A percentile compares a stretch with the other conserved stretches of the same genome.
Evolutionary conservation across 2,329 filamentous ascomycete genomes (phyloP).

Genomic region (Shiraia sp.): DNA sequence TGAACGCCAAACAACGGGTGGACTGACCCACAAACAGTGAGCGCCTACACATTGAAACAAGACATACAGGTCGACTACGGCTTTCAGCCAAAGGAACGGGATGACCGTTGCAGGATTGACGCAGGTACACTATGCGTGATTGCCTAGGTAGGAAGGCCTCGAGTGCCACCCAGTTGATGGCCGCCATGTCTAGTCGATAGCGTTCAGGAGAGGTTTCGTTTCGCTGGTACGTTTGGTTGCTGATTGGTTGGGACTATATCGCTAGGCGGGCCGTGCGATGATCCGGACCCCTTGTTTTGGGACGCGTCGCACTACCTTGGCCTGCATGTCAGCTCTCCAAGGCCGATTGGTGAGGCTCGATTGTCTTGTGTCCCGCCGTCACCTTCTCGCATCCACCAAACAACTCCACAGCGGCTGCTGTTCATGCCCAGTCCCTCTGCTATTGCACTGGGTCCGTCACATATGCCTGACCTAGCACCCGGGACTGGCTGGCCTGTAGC

Average conservation of each 20-base stretch:
- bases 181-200: conserved; percentile 15
- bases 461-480: conserved; percentile 4
- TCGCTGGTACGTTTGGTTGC: conserved; percentile 13
- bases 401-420: conserved; percentile 18
- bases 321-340: conserved; percentile 16
- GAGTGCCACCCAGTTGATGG: conserved; percentile 13
- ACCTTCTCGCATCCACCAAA: conserved; percentile 9
- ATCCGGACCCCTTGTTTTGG: conserved; percentile 34
- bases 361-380: conserved; percentile 14
- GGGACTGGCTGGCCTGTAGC: conserved; percentile 27
- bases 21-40: conserved; percentile 29
- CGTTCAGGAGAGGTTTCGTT: conserved; percentile 33
- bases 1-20: conserved; percentile 29
- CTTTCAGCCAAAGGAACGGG: conserved; percentile 36
- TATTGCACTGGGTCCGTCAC: conserved; percentile 18
- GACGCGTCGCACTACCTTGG: conserved; percentile 30
- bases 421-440: conserved; percentile 22
- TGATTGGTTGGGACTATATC: conserved; percentile 33
- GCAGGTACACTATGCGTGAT: conserved; percentile 36
- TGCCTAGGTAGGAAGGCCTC: conserved; percentile 19
- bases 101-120: conserved; percentile 12
- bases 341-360: conserved; percentile 32
- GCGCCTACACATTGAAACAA: conserved; percentile 40
- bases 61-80: conserved; percentile 22
- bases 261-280: conserved; percentile 29